Evolutionary conservation across 139 green algal species (phyloP).

Genomic region (Chlamydomonas asymmetrica): DNA sequence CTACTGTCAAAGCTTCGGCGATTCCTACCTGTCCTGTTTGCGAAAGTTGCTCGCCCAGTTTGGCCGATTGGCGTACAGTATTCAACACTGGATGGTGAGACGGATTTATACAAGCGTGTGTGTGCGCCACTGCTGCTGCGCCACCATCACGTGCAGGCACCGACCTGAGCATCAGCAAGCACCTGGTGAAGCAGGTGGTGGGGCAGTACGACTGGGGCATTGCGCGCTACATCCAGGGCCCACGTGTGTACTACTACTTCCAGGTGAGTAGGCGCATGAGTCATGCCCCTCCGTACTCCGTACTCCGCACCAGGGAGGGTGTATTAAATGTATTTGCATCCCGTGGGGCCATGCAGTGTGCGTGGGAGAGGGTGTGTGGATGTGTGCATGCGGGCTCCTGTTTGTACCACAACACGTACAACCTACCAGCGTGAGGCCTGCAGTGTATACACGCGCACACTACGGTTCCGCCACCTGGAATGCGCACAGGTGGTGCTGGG

Average conservation of each 20-base stretch:
- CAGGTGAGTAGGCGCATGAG: not conserved
- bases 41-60: not conserved
- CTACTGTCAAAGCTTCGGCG: not conserved
- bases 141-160: conserved; percentile 2
- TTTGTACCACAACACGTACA: not conserved
- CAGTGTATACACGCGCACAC: too few relatives aligned
- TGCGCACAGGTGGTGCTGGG: too few relatives aligned
- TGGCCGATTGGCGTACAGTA: not conserved
- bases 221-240: conserved; percentile 12
- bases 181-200: conserved; percentile 1
- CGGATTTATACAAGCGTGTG: not conserved
- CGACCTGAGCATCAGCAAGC: not conserved
- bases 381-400: not conserved
- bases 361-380: not conserved
- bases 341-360: not conserved
- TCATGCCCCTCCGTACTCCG: not conserved
- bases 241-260: conserved; percentile 9
- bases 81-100: not conserved
- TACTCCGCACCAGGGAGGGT: too few relatives aligned
- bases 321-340: not conserved
- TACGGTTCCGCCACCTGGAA: too few relatives aligned
- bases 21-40: not conserved
- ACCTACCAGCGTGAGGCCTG: too few relatives aligned
- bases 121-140: not conserved
- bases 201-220: conserved; percentile 21